phyloP scores from a whole-genome alignment of 306 rosid species.

The Astragalus glycyphyllos region DNA sequence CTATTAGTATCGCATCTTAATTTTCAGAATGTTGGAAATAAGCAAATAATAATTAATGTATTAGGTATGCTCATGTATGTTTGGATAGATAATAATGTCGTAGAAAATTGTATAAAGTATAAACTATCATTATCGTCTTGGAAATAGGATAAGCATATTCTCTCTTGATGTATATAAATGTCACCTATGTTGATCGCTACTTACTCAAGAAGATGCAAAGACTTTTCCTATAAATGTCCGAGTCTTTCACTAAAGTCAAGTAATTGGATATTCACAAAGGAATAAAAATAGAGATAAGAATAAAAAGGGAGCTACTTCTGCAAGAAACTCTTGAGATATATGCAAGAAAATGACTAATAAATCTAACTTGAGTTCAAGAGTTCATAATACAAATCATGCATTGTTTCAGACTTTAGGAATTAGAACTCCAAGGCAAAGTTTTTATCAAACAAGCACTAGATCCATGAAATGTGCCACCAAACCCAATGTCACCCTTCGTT shows the following conservation, averaged over 20 bases:
- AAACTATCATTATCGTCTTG: neutral
- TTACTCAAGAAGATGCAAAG: neutral
- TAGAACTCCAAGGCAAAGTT: neutral
- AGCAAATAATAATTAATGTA: neutral
- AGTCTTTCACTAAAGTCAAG: slow-evolving; percentile 8
- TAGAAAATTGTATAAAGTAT: neutral
- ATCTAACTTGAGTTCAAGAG: slow-evolving; percentile 6
- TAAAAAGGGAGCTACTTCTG: neutral
- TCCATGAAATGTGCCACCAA: slow-evolving; percentile 24
- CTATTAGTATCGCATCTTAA: neutral
- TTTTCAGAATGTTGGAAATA: neutral
- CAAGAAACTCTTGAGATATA: neutral
- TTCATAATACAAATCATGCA: slow-evolving; percentile 2
- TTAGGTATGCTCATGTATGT: neutral
- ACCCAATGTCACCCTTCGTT: slow-evolving; percentile 5
- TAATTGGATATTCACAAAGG: neutral
- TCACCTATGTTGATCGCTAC: neutral
- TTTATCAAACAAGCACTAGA: neutral
- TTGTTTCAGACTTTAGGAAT: neutral
- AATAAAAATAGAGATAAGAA: neutral
- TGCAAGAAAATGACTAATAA: slow-evolving; percentile 25
- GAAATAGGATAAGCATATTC: neutral
- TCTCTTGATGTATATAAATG: neutral
- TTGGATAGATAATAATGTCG: neutral
- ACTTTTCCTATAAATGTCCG: neutral